phyloP scores from a whole-genome alignment of 768 basidiomycete genomes.

The Suillus subalutaceus region DNA sequence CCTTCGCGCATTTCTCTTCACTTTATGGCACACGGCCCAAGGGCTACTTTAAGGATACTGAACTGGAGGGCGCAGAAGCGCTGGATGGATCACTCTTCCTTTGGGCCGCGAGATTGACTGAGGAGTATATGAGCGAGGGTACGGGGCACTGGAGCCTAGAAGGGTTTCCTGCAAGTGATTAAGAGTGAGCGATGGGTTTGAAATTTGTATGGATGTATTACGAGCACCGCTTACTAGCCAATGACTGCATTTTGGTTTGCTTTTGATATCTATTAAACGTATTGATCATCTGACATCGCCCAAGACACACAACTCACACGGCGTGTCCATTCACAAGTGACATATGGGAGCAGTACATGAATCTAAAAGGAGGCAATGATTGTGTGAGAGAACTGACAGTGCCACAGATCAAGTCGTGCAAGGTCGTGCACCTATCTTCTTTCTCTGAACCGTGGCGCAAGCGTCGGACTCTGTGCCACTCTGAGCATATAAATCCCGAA shows the following conservation, averaged over 20 bases:
- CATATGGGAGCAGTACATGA: no score
- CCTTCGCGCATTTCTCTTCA: constrained; percentile 36
- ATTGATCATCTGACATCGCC: neutral
- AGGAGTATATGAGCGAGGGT: constrained; percentile 33
- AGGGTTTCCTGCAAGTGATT: constrained; percentile 22
- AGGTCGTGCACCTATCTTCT: no score
- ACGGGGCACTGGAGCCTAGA: constrained; percentile 27
- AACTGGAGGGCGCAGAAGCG: constrained; percentile 32
- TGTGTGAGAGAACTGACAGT: no score
- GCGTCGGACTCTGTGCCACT: neutral
- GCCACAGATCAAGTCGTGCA: no score
- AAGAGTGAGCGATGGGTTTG: neutral
- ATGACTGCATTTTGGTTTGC: neutral
- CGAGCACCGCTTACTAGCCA: neutral
- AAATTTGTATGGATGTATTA: neutral
- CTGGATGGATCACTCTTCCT: constrained; percentile 42
- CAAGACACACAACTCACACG: neutral
- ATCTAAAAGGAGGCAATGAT: no score
- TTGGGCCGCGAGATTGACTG: constrained; percentile 32
- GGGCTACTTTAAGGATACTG: constrained; percentile 32
- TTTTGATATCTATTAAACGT: neutral
- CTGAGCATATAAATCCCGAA: neutral
- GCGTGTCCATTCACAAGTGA: no score
- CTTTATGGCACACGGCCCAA: constrained; percentile 31
- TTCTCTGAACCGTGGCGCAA: neutral